These are phyloP conservation scores for Starmerella vaccinii DNA, from an alignment of 805 yeast genomes.

Conservation along the genomic window DNA sequence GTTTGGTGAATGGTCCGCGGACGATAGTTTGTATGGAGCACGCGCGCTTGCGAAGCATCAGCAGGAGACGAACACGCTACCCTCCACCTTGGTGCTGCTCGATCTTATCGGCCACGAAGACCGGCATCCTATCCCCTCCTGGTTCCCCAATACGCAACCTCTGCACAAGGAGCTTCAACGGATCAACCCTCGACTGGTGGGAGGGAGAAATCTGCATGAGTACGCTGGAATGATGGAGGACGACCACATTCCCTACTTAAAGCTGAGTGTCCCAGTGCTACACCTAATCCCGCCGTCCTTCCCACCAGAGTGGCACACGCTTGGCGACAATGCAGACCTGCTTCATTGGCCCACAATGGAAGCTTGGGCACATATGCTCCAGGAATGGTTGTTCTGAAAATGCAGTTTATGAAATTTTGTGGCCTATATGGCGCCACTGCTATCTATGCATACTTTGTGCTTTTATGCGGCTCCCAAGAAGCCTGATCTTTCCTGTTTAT, in stretches of 20 bases:
- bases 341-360: slow-evolving; percentile 35
- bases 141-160: slow-evolving; percentile 35
- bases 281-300: slow-evolving; percentile 46
- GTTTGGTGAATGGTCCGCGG: slow-evolving; percentile 40
- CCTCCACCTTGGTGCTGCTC: slow-evolving; percentile 41
- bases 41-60: slow-evolving; percentile 39
- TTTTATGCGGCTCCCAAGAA: too few relatives aligned
- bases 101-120: slow-evolving; percentile 41
- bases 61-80: slow-evolving; percentile 26
- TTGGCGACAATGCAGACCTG: slow-evolving; percentile 38
- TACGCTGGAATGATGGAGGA: slow-evolving; percentile 31
- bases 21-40: slow-evolving; percentile 50
- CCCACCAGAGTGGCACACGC: slow-evolving; percentile 46
- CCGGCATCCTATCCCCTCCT: slow-evolving; percentile 35
- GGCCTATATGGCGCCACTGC: too few relatives aligned
- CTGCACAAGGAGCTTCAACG: slow-evolving; percentile 33
- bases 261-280: slow-evolving; percentile 39
- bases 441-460: too few relatives aligned
- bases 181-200: slow-evolving; percentile 30
- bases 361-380: slow-evolving; percentile 40
- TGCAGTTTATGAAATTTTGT: too few relatives aligned
- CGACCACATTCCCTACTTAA: slow-evolving; percentile 46
- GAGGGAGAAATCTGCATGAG: slow-evolving; percentile 20
- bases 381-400: slow-evolving; percentile 33
- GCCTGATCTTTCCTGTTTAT: too few relatives aligned